Percentiles rank a stretch among this genome's conserved stretches.
phyloP scores from a whole-genome alignment of 2,329 filamentous ascomycete genomes.

The Neobulgaria alba region DNA sequence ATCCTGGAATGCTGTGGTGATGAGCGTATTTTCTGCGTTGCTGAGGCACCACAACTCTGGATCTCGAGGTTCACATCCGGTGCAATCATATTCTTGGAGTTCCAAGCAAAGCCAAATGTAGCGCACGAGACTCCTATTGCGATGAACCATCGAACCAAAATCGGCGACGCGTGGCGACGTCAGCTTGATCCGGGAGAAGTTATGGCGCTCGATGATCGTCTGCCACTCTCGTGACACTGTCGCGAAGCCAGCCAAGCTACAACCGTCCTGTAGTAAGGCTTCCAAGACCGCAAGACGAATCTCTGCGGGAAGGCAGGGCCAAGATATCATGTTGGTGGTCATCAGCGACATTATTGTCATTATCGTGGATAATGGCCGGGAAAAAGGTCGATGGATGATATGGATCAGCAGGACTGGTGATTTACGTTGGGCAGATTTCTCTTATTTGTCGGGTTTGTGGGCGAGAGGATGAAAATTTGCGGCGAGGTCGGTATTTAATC shows the following conservation, averaged over 20 bases:
- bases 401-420: no score
- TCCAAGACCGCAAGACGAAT: slow-evolving; percentile 12
- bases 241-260: slow-evolving; percentile 12
- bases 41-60: slow-evolving; percentile 19
- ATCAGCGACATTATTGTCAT: slow-evolving; percentile 5
- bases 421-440: no score
- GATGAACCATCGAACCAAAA: slow-evolving; percentile 15
- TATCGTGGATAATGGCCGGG: no score
- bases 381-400: no score
- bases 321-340: slow-evolving; percentile 7
- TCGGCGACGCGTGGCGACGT: slow-evolving; percentile 11
- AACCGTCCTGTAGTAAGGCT: slow-evolving; percentile 12
- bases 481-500: no score
- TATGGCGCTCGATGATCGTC: slow-evolving; percentile 11
- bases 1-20: slow-evolving; percentile 25
- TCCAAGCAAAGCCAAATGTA: slow-evolving; percentile 18
- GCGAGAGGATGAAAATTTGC: no score
- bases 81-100: slow-evolving; percentile 14
- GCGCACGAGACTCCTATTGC: slow-evolving; percentile 12
- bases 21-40: slow-evolving; percentile 21
- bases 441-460: no score
- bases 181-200: slow-evolving; percentile 13
- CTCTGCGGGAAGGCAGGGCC: slow-evolving; percentile 13
- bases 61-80: slow-evolving; percentile 8
- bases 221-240: slow-evolving; percentile 17